A percentile compares a stretch with the other conserved stretches of the same genome.
Evolutionary conservation across 441 rosid species (phyloP).

Genomic region (Pelargonium australe): DNA sequence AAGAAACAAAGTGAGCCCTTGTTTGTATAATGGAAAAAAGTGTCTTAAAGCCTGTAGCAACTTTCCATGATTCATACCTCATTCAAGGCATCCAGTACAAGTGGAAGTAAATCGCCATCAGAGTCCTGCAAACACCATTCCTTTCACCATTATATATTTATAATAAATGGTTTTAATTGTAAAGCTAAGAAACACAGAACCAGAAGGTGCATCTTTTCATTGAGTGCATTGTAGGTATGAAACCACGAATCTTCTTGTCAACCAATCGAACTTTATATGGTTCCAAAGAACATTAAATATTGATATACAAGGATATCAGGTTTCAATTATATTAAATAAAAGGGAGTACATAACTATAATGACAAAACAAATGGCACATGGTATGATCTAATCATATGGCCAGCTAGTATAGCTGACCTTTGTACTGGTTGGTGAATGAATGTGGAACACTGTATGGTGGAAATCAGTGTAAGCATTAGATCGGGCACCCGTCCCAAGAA

Average conservation of each 20-base stretch:
- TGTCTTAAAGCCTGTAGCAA: slow-evolving; percentile 8
- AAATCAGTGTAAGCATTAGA: slow-evolving; percentile 99
- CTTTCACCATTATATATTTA: slow-evolving; percentile 21
- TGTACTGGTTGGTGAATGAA: slow-evolving; percentile 84
- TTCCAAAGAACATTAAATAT: not conserved
- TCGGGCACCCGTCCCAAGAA: slow-evolving; percentile 96
- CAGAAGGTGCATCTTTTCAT: slow-evolving; percentile 6
- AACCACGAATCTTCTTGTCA: slow-evolving; percentile 3
- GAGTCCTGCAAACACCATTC: slow-evolving; percentile 55
- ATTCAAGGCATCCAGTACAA: slow-evolving; percentile 87
- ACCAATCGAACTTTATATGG: slow-evolving; percentile 6
- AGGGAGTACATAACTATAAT: not conserved
- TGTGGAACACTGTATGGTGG: slow-evolving; percentile 98
- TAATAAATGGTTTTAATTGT: not conserved
- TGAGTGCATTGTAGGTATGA: not conserved
- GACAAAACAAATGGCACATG: too few relatives aligned
- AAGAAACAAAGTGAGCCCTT: slow-evolving; percentile 10
- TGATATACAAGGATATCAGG: too few relatives aligned
- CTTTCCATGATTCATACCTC: slow-evolving; percentile 48
- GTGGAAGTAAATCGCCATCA: slow-evolving; percentile 70
- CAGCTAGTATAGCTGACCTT: slow-evolving; percentile 45
- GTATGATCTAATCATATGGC: too few relatives aligned
- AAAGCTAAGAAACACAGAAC: slow-evolving; percentile 17
- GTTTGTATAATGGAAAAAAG: slow-evolving; percentile 8
- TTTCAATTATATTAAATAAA: slow-evolving; percentile 9